Conservation (phyloP, 139 green algal species). For the Haematococcus lacustris region DNA sequence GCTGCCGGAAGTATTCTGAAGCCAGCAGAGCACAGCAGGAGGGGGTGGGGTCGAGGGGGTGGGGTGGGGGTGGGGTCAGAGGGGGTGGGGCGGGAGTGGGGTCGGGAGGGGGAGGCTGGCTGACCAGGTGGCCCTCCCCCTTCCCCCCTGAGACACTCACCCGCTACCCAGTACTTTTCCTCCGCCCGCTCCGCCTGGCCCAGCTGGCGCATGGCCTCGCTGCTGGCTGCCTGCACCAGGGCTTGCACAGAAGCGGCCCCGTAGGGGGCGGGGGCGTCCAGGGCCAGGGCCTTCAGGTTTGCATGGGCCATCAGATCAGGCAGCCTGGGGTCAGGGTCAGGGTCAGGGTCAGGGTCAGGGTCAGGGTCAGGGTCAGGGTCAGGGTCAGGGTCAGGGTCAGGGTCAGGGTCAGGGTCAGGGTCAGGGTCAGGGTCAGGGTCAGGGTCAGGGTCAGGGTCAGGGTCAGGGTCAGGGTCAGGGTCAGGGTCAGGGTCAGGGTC, state of each 20-base stretch:
- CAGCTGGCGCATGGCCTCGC: constrained; percentile 19
- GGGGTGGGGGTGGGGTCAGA: no score
- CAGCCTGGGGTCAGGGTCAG: no score
- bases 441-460: no score
- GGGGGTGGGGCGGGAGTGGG: no score
- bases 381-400: no score
- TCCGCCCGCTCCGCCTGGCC: constrained; percentile 39
- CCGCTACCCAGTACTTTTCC: constrained; percentile 50
- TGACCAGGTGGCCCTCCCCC: neutral
- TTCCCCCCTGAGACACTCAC: constrained; percentile 4
- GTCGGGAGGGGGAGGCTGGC: no score
- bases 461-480: no score
- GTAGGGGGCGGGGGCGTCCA: constrained; percentile 33
- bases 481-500: no score
- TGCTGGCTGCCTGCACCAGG: constrained; percentile 5
- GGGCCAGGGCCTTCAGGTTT: constrained; percentile 61
- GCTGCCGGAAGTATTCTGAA: constrained; percentile 6
- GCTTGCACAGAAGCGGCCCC: constrained; percentile 21
- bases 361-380: no score
- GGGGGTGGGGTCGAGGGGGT: neutral
- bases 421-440: no score
- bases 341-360: no score
- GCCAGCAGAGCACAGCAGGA: constrained; percentile 33
- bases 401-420: no score
- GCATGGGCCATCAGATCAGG: constrained; percentile 73